Conservation (phyloP, 345 rosid species). For the Kandelia obovata region DNA sequence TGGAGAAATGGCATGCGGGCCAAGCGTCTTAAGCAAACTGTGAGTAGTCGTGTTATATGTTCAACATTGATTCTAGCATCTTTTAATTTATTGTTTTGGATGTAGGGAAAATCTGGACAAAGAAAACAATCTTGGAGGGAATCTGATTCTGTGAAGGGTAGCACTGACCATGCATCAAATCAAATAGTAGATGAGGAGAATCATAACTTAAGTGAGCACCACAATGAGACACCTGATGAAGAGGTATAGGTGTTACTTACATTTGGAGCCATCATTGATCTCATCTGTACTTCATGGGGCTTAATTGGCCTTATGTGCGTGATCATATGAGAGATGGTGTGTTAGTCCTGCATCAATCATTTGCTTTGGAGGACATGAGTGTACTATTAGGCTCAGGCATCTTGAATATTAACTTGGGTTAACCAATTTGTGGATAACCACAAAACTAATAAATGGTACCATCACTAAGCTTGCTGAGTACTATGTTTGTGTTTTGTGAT, state of each 20-base stretch:
- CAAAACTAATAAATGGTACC: too few relatives aligned
- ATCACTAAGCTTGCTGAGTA: too few relatives aligned
- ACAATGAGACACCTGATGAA: conserved; percentile 50
- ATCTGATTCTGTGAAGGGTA: conserved; percentile 48
- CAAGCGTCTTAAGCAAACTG: conserved; percentile 66
- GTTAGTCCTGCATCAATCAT: not conserved
- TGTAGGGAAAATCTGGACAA: conserved; percentile 55
- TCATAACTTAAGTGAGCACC: conserved; percentile 45
- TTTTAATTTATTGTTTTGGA: conserved; percentile 14
- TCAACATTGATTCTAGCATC: not conserved
- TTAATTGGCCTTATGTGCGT: not conserved
- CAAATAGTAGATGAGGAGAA: conserved; percentile 49
- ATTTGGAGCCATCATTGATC: not conserved
- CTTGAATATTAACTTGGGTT: too few relatives aligned
- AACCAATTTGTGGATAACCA: too few relatives aligned
- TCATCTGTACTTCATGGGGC: not conserved
- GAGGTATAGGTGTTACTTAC: conserved; percentile 41
- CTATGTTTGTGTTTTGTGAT: too few relatives aligned
- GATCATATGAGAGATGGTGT: not conserved
- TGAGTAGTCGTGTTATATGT: conserved; percentile 25
- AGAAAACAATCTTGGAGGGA: conserved; percentile 62
- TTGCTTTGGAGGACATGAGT: too few relatives aligned
- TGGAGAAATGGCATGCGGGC: conserved; percentile 96
- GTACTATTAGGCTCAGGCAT: too few relatives aligned
- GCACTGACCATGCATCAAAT: conserved; percentile 34